Evolutionary conservation across 768 basidiomycete genomes (phyloP).

Genomic region (Tricholoma hemisulphureum): DNA sequence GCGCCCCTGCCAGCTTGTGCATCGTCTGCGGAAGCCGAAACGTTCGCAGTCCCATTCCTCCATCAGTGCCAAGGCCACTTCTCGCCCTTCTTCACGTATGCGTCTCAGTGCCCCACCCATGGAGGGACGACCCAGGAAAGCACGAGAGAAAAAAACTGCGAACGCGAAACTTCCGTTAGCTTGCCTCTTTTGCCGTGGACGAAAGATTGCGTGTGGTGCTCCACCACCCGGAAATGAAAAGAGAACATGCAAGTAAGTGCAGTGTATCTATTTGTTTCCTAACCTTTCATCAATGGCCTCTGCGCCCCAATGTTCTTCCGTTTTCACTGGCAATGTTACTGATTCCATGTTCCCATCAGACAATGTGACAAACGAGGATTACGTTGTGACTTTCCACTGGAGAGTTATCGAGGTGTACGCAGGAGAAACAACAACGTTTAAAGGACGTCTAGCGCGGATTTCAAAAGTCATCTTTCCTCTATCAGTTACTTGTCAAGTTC

Average conservation of each 20-base stretch:
- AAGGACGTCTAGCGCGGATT: no score
- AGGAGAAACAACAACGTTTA: no score
- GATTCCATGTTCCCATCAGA: neutral
- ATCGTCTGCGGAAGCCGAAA: neutral
- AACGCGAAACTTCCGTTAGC: constrained; percentile 43
- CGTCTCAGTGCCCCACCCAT: neutral
- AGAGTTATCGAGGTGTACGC: constrained; percentile 10
- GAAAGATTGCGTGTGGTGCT: constrained; percentile 54
- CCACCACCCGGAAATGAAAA: constrained; percentile 37
- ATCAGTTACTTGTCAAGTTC: no score
- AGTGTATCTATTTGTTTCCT: neutral
- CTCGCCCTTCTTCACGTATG: constrained; percentile 2
- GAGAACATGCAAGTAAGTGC: constrained; percentile 49
- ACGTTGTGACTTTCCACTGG: constrained; percentile 5
- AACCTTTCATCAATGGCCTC: neutral
- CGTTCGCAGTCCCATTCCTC: constrained; percentile 3
- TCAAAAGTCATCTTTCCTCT: no score
- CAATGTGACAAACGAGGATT: constrained; percentile 8
- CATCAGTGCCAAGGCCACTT: neutral
- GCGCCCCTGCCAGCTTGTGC: neutral
- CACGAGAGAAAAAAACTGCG: constrained; percentile 2
- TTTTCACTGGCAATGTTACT: neutral
- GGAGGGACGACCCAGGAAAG: constrained; percentile 3
- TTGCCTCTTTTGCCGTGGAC: constrained; percentile 47
- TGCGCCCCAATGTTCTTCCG: neutral